A percentile compares a stretch with the other conserved stretches of the same genome.
Conservation (phyloP, 2,329 filamentous ascomycete species). For the Microcyclosporella mali region DNA sequence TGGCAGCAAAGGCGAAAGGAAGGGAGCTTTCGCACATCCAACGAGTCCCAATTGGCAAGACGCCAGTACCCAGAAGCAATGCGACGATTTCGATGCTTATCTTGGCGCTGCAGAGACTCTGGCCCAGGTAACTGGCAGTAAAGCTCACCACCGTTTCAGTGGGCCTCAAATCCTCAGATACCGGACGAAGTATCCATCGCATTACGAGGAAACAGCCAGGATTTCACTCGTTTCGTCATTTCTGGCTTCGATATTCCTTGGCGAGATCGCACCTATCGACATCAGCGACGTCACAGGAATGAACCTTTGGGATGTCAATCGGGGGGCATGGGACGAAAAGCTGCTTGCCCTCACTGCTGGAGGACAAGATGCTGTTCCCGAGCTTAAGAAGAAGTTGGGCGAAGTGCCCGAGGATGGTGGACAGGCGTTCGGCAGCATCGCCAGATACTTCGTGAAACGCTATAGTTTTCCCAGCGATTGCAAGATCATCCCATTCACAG, state of each 20-base stretch:
- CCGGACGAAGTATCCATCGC: slow-evolving; percentile 68
- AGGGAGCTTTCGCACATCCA: slow-evolving; percentile 68
- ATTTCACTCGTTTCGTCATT: slow-evolving; percentile 96
- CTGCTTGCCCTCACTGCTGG: slow-evolving; percentile 72
- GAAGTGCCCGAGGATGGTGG: slow-evolving; percentile 75
- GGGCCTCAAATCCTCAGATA: slow-evolving; percentile 94
- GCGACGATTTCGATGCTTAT: slow-evolving; percentile 73
- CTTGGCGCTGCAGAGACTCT: slow-evolving; percentile 63
- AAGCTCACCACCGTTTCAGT: slow-evolving; percentile 96
- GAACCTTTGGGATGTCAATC: slow-evolving; percentile 88
- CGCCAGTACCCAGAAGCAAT: slow-evolving; percentile 86
- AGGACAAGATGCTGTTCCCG: slow-evolving; percentile 50
- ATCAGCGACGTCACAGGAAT: slow-evolving; percentile 93
- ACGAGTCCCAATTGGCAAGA: slow-evolving; percentile 98
- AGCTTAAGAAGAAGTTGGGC: slow-evolving; percentile 72
- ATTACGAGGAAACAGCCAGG: slow-evolving; percentile 71
- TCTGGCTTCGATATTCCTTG: slow-evolving; percentile 83
- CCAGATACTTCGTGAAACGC: slow-evolving; percentile 68
- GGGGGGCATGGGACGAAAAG: slow-evolving; percentile 64
- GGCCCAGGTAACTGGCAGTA: slow-evolving; percentile 78
- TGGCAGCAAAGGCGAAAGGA: slow-evolving; percentile 32
- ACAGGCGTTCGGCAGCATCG: slow-evolving; percentile 66
- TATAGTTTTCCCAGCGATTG: slow-evolving; percentile 74
- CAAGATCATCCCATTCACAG: slow-evolving; percentile 78
- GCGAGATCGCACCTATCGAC: slow-evolving; percentile 79